Conservation (phyloP, 345 rosid genomes). For the Hirschfeldia incana region DNA sequence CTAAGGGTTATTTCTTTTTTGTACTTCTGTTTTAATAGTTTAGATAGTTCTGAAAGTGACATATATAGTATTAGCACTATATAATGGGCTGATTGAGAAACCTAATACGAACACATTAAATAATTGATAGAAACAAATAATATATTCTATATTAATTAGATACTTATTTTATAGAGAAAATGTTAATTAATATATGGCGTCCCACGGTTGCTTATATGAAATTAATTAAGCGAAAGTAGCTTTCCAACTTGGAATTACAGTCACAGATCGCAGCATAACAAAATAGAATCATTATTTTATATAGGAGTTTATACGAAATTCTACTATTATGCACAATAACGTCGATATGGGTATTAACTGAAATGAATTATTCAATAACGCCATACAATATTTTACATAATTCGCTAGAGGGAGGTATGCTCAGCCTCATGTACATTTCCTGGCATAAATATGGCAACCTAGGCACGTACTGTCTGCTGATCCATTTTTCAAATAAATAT, state of each 20-base stretch:
- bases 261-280: slow-evolving; percentile 13
- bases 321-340: neutral
- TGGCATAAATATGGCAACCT: neutral
- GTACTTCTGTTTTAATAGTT: too few species aligned
- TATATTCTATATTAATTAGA: neutral
- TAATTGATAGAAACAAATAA: slow-evolving; percentile 1
- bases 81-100: slow-evolving; percentile 17
- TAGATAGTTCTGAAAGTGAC: slow-evolving; percentile 25
- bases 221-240: slow-evolving; percentile 12
- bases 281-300: neutral
- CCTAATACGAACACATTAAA: slow-evolving; percentile 34
- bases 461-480: too few species aligned
- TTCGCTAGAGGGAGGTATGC: neutral
- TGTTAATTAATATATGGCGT: slow-evolving; percentile 28
- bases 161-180: slow-evolving; percentile 9
- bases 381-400: neutral
- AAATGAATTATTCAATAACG: neutral
- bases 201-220: slow-evolving; percentile 37
- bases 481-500: too few species aligned
- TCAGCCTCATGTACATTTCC: too few species aligned
- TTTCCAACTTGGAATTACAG: slow-evolving; percentile 21
- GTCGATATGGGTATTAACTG: neutral
- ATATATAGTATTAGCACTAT: slow-evolving; percentile 7
- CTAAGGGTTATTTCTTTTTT: too few species aligned
- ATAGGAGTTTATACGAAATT: neutral